Evolutionary conservation across 805 yeast genomes (phyloP).

Genomic region (Grigorovia humatica): DNA sequence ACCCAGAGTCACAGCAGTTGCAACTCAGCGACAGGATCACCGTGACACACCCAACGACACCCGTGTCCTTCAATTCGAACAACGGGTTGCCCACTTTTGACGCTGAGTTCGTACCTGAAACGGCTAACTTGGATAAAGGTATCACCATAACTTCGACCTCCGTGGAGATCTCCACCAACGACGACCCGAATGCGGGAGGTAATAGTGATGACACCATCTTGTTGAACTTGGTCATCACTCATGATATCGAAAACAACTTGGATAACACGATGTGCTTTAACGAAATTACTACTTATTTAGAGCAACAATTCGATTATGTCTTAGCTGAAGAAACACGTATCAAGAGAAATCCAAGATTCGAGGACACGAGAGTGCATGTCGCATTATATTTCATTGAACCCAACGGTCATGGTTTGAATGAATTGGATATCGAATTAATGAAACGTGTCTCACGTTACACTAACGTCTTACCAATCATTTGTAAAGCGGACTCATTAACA

Average conservation of each 20-base stretch:
- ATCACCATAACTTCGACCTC: constrained; percentile 49
- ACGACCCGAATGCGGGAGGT: constrained; percentile 1
- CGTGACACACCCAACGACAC: constrained; percentile 26
- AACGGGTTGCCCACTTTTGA: constrained; percentile 51
- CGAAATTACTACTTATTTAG: constrained; percentile 56
- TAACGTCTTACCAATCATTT: constrained; percentile 61
- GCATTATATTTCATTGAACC: constrained; percentile 65
- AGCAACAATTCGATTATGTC: constrained; percentile 68
- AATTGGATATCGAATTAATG: constrained; percentile 64
- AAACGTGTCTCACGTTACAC: constrained; percentile 60
- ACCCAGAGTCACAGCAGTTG: constrained; percentile 5
- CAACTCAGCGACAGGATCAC: constrained; percentile 13
- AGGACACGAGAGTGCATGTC: constrained; percentile 68
- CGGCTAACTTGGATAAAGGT: constrained; percentile 61
- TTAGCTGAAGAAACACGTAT: constrained; percentile 82
- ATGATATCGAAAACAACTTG: constrained; percentile 72
- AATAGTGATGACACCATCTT: constrained; percentile 31
- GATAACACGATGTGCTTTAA: constrained; percentile 58
- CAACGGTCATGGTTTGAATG: constrained; percentile 69
- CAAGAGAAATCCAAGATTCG: constrained; percentile 73
- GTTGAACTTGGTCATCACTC: constrained; percentile 61
- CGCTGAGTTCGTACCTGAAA: constrained; percentile 49
- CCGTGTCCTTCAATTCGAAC: constrained; percentile 47
- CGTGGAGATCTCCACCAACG: constrained; percentile 22
- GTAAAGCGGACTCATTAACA: constrained; percentile 66